Base-by-base conservation (phyloP, 192 early-diverging fungal genomes). In the Gaertneriomyces semiglobifer region DNA sequence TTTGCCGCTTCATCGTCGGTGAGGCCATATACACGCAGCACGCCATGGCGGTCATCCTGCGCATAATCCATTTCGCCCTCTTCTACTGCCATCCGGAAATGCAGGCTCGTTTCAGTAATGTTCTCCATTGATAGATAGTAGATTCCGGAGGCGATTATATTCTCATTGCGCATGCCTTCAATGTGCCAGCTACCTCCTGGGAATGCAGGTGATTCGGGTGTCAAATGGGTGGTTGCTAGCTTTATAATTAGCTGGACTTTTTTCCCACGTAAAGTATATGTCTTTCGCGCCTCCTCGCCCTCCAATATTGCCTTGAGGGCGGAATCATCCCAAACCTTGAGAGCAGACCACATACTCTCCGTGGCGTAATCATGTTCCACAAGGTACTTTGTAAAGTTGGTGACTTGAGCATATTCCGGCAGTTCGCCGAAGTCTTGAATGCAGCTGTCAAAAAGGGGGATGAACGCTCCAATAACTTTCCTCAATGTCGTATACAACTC, bases 61-160 rank as follows among this genome's bases (percentile, higher is more conserved):
- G 7, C 50, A 44, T 43, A 56, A 45, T 40, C 43, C 5, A n/a
- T 7, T 7, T 14, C 12, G 33, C 3, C 38, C n/a, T 25, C 20
- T 4, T 71, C 64, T 8, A 57, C 53, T 33, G 71, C 75, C 43
- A 74, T 78, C 16, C 85, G 83, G 71, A 92, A 92, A 0, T 57
- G 58, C 33, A 90, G 78, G 0, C 74, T 73, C 20, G 81, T 81
- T 7, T 81, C 75, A n/a, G 81, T 84, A 58, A 90, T 85, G 79
- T 92, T 90, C 25, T 84, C 81, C 0, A 84, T 66, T 56, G 81
- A 78, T 71, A 89, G 90, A 71, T 90, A 90, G 69, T 85, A 84
- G 45, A 92, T 80, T 5, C 88, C 90, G 0, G 88, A 86, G 1
- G 90, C 88, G 3, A 87, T 76, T 47, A 92, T 89, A 54, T 77